These are phyloP conservation scores for Strobilomyces dryophilus DNA, from an alignment of 768 basidiomycete species.

Conservation along the genomic window DNA sequence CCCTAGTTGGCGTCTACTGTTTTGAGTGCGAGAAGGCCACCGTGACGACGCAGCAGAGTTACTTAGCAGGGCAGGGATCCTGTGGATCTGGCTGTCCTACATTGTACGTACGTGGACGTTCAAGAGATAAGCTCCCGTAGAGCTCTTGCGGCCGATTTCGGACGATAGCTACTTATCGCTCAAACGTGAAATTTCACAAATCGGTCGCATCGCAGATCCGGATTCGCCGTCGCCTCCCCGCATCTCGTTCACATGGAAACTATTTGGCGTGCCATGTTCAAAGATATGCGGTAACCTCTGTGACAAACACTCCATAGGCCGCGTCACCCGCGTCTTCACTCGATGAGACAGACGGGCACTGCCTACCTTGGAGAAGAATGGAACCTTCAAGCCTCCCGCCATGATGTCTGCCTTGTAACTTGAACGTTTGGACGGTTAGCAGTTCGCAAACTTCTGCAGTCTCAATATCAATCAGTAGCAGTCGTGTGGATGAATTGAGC, in stretches of 20 bases:
- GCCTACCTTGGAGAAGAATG: no score
- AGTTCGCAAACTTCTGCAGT: no score
- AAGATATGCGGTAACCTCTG: no score
- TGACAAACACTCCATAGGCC: no score
- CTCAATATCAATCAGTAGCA: no score
- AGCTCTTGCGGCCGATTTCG: background rate
- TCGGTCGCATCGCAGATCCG: background rate
- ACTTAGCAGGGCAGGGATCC: background rate
- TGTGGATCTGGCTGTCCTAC: background rate
- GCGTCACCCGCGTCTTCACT: no score
- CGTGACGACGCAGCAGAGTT: background rate
- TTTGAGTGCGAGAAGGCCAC: background rate
- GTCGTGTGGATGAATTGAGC: no score
- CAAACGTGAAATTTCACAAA: background rate
- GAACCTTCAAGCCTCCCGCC: no score
- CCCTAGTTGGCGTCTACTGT: background rate
- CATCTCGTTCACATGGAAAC: constrained; percentile 15
- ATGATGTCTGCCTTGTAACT: no score
- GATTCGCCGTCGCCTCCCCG: background rate
- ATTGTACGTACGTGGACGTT: background rate
- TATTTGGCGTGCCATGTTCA: no score
- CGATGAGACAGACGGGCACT: no score
- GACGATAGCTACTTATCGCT: background rate
- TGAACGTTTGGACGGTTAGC: no score
- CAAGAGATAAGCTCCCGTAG: background rate